These are phyloP conservation scores for Saccharomyces hybrid DNA, from an alignment of 1,139 yeast genomes.

Conservation along the genomic window DNA sequence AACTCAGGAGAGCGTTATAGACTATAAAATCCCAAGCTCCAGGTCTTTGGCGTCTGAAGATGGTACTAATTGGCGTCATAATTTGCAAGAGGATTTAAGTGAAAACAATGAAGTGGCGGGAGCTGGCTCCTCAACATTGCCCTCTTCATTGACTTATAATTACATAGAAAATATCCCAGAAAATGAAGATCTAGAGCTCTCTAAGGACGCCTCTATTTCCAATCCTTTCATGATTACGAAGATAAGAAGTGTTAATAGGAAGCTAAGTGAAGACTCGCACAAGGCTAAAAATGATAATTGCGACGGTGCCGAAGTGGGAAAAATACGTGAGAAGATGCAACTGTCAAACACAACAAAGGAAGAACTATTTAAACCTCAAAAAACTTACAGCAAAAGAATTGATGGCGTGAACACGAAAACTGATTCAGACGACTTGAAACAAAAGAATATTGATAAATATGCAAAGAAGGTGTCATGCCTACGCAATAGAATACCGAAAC, in stretches of 20 bases:
- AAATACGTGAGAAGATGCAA: neutral
- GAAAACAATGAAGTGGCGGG: neutral
- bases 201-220: slow-evolving; percentile 21
- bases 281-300: neutral
- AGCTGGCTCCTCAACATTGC: slow-evolving; percentile 1
- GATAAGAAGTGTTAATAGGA: slow-evolving; percentile 9
- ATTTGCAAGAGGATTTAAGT: slow-evolving; percentile 3
- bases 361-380: neutral
- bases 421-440: neutral
- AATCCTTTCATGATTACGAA: slow-evolving; percentile 30
- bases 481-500: neutral
- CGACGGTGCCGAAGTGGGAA: neutral
- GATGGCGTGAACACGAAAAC: neutral
- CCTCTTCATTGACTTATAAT: slow-evolving; percentile 21
- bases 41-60: slow-evolving; percentile 11
- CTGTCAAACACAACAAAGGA: neutral
- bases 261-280: slow-evolving; percentile 1
- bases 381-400: neutral
- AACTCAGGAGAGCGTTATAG: neutral
- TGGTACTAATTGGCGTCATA: slow-evolving; percentile 11
- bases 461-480: neutral
- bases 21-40: neutral
- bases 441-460: neutral
- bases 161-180: slow-evolving; percentile 3
- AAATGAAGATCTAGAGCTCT: slow-evolving; percentile 22